These are phyloP conservation scores for Huntiella abstrusa DNA, from an alignment of 2,329 filamentous ascomycete species.

Conservation along the genomic window DNA sequence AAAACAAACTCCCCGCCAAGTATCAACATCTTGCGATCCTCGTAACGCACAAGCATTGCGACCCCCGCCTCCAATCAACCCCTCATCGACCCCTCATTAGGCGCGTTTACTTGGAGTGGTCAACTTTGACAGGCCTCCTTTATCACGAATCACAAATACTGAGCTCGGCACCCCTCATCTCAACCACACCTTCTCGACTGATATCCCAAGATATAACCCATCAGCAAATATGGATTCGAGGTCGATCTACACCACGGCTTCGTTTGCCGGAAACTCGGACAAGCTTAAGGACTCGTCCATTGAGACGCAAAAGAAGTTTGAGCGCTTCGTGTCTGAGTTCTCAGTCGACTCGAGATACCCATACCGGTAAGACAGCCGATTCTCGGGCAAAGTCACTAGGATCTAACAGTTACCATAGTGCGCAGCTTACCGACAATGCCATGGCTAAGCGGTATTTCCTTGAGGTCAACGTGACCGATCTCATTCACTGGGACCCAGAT, in stretches of 20 bases:
- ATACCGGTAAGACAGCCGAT: slow-evolving; percentile 6
- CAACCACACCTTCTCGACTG: not conserved
- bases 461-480: slow-evolving; percentile 85
- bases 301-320: slow-evolving; percentile 59
- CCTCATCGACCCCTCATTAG: too few species aligned
- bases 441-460: slow-evolving; percentile 88
- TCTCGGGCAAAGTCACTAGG: not conserved
- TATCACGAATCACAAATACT: too few species aligned
- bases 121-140: not conserved
- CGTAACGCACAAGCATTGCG: too few species aligned
- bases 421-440: slow-evolving; percentile 88
- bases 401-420: slow-evolving; percentile 31
- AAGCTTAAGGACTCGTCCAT: slow-evolving; percentile 45
- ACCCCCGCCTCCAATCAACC: too few species aligned
- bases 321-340: slow-evolving; percentile 45
- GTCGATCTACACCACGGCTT: slow-evolving; percentile 10
- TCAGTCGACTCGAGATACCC: slow-evolving; percentile 6
- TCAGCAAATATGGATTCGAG: slow-evolving; percentile 7
- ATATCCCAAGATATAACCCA: not conserved
- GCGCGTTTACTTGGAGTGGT: not conserved
- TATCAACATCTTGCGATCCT: too few species aligned
- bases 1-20: too few species aligned
- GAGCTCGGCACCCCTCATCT: not conserved
- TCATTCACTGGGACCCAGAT: slow-evolving; percentile 93
- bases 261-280: slow-evolving; percentile 26